Percentiles rank a stretch among this genome's conserved stretches.
Conservation (phyloP, 306 rosid genomes). For the Rosa lucieae region DNA sequence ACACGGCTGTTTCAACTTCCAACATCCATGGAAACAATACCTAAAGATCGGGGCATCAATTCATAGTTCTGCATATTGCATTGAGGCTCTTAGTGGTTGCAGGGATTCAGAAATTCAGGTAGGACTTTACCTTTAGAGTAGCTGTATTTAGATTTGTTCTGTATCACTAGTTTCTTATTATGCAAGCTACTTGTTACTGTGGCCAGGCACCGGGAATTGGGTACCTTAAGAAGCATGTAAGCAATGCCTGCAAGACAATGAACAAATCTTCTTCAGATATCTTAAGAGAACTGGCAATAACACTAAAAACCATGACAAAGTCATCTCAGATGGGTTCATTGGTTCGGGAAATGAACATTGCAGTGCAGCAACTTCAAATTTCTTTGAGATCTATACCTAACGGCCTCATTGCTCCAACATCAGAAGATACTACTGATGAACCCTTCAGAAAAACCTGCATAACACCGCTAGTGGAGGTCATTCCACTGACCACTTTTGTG, state of each 20-base stretch:
- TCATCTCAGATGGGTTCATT: conserved; percentile 42
- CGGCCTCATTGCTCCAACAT: background rate
- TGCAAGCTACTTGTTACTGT: background rate
- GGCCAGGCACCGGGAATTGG: conserved; percentile 38
- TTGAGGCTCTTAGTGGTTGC: conserved; percentile 74
- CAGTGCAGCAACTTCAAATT: conserved; percentile 47
- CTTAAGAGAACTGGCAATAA: conserved; percentile 49
- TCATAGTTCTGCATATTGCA: conserved; percentile 69
- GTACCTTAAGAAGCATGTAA: conserved; percentile 41
- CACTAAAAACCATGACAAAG: conserved; percentile 57
- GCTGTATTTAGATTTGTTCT: background rate
- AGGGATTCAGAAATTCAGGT: conserved; percentile 57
- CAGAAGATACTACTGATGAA: background rate
- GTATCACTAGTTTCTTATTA: background rate
- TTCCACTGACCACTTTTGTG: conserved; percentile 54
- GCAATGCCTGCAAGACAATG: conserved; percentile 36
- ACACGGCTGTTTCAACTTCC: conserved; percentile 65
- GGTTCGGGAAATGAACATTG: conserved; percentile 49
- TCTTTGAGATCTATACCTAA: conserved; percentile 46
- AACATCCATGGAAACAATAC: conserved; percentile 84
- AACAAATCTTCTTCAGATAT: conserved; percentile 40
- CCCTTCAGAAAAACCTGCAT: background rate
- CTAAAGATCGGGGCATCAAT: conserved; percentile 60
- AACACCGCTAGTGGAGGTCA: conserved; percentile 41
- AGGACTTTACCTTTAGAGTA: background rate